Base-by-base conservation (phyloP, 805 yeast genomes). In the Brettanomyces naardenensis region DNA sequence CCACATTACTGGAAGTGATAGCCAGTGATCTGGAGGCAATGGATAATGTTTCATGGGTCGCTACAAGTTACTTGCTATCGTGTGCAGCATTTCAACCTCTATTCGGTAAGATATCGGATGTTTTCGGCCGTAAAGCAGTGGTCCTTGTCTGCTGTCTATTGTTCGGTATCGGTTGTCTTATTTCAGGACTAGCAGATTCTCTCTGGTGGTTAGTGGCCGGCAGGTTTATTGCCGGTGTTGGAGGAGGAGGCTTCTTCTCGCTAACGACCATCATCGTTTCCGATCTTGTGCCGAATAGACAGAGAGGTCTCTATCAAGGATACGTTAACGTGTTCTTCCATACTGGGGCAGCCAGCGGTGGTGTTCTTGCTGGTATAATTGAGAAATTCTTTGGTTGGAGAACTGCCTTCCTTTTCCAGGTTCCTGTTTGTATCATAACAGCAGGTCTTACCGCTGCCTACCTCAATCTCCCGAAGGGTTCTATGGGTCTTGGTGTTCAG, bases 171-270 rank as follows among this genome's bases (percentile, higher is more conserved):
- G 74, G 78, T 38, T 60, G 70, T 33, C 43, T 53, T 0, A 49
- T 69, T 29, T 71, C 71, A 48, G 69, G 69, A 6, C 27, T 65
- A 2, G 72, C 58, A 45, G 22, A 55, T 54, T 39, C 67, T 58
- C 48, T 68, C 49, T 26, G 64, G 66, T n/a, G 59, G 53, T 57
- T 75, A 57, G 52, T 72, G 49, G 43, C 72, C 21, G 82, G 82
- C 4, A 64, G 86, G 49, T 75, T 85, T 43, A 66, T 87, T 36
- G 78, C 94, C 19, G 96, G 96, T 15, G 71, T 83, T 39, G 95
- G 95, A 19, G 95, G 92, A 9, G 92, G 95, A 5, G 95, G 95
- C 1, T 72, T 87, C 51, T 75, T 80, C 36, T 70, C 89, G 0
- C 62, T 86, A 47, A 73, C 85, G 14, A 79, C 95, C 5, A 81